Base-by-base conservation (phyloP, 2,329 filamentous ascomycete genomes). In the Claviceps spartinae region DNA sequence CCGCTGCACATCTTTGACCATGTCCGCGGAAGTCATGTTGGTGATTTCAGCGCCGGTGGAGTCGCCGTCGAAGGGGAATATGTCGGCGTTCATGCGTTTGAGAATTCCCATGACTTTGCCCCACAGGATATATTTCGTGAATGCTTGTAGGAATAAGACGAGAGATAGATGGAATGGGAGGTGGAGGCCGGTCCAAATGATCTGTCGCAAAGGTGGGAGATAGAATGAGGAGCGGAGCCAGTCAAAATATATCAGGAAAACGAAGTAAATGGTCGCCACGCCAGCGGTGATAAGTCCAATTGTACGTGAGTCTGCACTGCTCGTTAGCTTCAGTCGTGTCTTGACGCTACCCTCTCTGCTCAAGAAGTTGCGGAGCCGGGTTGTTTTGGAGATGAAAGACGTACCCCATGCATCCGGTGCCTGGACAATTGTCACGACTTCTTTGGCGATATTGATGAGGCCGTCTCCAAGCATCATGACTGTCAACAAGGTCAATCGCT, bases 381-480 rank as follows among this genome's bases (percentile, higher is more conserved):
- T 43, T 13, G 41, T 14, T 43, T 9, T 24, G 9, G 7, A 43
- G 18, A n/a, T 24, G 4, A 4, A 30, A 24, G 41, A 22, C 41
- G 4, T 24, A 43, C 41, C 40, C 40, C 40, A 41, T 41, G 40
- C 14, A 41, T 41, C 40, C 7, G 40, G 16, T 9, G 40, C 22
- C 40, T 41, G 14, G 2, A 41, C 40, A 20, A 41, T 41, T 1
- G 40, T 41, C 14, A 41, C 40, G 14, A 41, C 40, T n/a, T 41
- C 40, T 18, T 41, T 41, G 40, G 40, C 40, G 18, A 41, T 24
- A 49, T 41, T 41, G 40, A 41, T 18, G 16, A 41, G 40, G 40
- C 80, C 80, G 59, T 85, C 81, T 14, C 82, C 81, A 53, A 85
- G 74, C 52, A 85, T 79, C 54, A 85, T 82, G 47, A 84, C 69